Evolutionary conservation across 164 flowering plant genomes (phyloP).

Genomic region (Macadamia integrifolia): DNA sequence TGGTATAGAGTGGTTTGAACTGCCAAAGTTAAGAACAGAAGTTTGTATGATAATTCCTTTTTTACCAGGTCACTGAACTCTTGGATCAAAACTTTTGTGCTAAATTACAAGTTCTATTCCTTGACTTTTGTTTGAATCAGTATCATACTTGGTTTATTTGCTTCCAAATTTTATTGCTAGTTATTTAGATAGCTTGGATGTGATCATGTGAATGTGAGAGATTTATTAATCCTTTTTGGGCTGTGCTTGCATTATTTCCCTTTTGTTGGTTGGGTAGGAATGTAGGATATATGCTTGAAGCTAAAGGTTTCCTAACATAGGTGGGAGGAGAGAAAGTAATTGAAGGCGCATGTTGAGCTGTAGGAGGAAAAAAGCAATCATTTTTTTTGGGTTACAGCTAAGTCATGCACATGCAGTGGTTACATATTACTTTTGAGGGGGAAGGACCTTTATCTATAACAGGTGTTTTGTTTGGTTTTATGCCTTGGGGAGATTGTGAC

Average conservation of each 20-base stretch:
- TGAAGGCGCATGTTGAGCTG: slow-evolving; percentile 11
- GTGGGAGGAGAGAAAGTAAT: slow-evolving; percentile 1
- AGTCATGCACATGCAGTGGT: slow-evolving; percentile 8
- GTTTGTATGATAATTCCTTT: slow-evolving; percentile 6
- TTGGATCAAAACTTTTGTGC: slow-evolving; percentile 1
- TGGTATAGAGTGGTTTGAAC: not conserved
- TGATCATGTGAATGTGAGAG: not conserved
- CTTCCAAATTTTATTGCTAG: not conserved
- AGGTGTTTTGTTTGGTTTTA: not conserved
- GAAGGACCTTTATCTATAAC: too few relatives aligned
- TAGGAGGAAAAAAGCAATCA: not conserved
- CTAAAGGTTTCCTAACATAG: not conserved
- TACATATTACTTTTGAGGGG: not conserved
- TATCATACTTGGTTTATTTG: not conserved
- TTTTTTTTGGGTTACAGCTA: not conserved
- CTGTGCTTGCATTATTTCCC: not conserved
- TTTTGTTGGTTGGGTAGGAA: not conserved
- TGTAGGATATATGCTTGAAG: not conserved
- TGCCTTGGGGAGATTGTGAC: not conserved
- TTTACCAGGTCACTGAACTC: not conserved
- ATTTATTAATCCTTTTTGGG: not conserved
- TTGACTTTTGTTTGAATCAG: slow-evolving; percentile 10
- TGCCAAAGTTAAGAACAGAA: not conserved
- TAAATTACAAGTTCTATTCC: not conserved
- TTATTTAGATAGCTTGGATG: not conserved